phyloP scores from a whole-genome alignment of 768 basidiomycete genomes.

The Trametes sanguinea region DNA sequence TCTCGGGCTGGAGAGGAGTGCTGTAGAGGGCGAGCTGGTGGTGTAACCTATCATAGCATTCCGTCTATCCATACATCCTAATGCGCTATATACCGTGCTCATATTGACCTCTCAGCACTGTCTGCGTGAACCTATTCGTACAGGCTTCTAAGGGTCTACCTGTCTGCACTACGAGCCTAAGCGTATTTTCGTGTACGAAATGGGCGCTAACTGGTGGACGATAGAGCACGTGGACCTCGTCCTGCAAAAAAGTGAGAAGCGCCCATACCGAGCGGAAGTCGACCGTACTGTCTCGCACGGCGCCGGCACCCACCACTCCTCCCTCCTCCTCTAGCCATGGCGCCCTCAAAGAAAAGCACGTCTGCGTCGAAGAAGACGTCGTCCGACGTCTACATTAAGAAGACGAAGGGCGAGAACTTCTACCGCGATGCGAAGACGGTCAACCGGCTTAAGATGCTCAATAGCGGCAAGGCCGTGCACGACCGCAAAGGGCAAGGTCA shows the following conservation, averaged over 20 bases:
- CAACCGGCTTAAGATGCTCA: conserved; percentile 85
- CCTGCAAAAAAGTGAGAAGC: conserved; percentile 6
- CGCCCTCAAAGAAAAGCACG: conserved; percentile 34
- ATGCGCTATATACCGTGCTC: neutral
- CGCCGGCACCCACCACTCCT: neutral
- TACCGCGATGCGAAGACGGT: conserved; percentile 95
- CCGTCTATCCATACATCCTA: conserved; percentile 7
- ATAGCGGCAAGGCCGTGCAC: conserved; percentile 86
- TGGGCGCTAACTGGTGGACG: neutral
- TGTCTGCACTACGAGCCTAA: neutral
- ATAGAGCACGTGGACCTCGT: conserved; percentile 5
- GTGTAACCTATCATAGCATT: conserved; percentile 43
- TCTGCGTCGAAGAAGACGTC: conserved; percentile 29
- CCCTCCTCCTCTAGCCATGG: conserved; percentile 30
- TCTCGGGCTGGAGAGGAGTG: conserved; percentile 73
- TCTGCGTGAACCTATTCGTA: too few species aligned
- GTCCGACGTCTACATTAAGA: conserved; percentile 57
- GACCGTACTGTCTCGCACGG: neutral
- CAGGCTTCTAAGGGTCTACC: too few species aligned
- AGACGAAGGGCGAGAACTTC: conserved; percentile 94
- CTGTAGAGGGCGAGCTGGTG: conserved; percentile 89
- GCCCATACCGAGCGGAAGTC: neutral
- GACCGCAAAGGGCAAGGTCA: conserved; percentile 92
- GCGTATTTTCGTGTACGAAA: neutral
- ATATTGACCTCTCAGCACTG: too few species aligned